phyloP scores from a whole-genome alignment of 345 rosid genomes.

The Geranium rotundifolium region DNA sequence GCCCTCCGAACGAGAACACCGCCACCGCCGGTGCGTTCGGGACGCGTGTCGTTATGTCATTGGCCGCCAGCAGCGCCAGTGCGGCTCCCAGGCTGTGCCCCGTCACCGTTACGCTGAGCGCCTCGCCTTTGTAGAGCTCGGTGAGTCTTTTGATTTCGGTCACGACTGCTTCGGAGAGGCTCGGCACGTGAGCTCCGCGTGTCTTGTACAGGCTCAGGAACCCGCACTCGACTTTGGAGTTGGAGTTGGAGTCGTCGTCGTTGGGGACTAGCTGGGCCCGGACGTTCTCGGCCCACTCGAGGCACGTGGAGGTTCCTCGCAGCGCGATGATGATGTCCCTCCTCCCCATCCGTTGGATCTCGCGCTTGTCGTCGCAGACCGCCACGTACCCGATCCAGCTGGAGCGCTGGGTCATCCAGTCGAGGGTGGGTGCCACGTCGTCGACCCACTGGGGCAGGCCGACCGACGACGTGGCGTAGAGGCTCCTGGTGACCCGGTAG shows the following conservation, averaged over 20 bases:
- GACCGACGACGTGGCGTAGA: slow-evolving; percentile 84
- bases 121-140: slow-evolving; percentile 51
- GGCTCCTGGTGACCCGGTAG: slow-evolving; percentile 60
- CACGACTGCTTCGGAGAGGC: slow-evolving; percentile 45
- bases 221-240: slow-evolving; percentile 73
- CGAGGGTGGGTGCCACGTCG: slow-evolving; percentile 67
- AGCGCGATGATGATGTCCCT: slow-evolving; percentile 83
- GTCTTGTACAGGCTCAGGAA: slow-evolving; percentile 68
- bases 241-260: slow-evolving; percentile 11
- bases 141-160: slow-evolving; percentile 43
- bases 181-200: slow-evolving; percentile 31
- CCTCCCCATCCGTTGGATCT: slow-evolving; percentile 93
- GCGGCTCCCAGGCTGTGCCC: slow-evolving; percentile 98
- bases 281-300: slow-evolving; percentile 92
- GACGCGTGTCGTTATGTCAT: slow-evolving; percentile 46
- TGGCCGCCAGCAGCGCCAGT: slow-evolving; percentile 60
- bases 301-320: slow-evolving; percentile 90
- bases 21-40: slow-evolving; percentile 42
- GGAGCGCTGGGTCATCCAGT: slow-evolving; percentile 91
- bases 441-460: slow-evolving; percentile 81
- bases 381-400: slow-evolving; percentile 97
- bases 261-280: slow-evolving; percentile 33
- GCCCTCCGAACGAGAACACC: slow-evolving; percentile 87
- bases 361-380: slow-evolving; percentile 61
- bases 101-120: slow-evolving; percentile 67